Evolutionary conservation across 192 early-diverging fungal species (phyloP), one percentile per base, ranked within the genome.

Genomic region (Entophlyctis helioformis): DNA sequence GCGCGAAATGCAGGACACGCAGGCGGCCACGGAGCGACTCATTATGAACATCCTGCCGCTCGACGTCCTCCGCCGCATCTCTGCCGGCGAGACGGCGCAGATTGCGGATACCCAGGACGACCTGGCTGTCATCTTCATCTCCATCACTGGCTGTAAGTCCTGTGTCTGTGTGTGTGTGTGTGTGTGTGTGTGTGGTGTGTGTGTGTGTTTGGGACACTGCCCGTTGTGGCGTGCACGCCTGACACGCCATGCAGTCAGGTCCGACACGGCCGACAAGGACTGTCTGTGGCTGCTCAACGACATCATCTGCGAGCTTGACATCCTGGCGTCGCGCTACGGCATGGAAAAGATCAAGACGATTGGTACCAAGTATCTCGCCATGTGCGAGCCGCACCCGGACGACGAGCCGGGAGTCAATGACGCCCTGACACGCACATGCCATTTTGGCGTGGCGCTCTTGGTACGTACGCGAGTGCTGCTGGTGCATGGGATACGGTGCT

Each of bases 281-380:
- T 48, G 27, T 15, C 48, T 62, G 10, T 40, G 42, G 54, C 52
- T 59, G 21, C 39, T 62, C 28, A 62, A 62, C 38, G 60, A 58
- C 41, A 50, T 62, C 23, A 62, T 62, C 22, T 62, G 55, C 46
- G 60, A 62, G 38, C 59, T 62, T 27, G 60, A 62, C 43, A 56
- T 51, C 50, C 34, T 50, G 44, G 46, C 46, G 18, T 24, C 36
- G 10, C 28, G 42, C 7, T 29, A 40, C 12, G 50, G 42, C 18
- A 50, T 62, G 21, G 55, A 59, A 34, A 62, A 62, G 45, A 62
- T 62, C 22, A 62, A 62, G 33, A 62, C 60, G 16, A 62, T 62
- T 28, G 60, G 60, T 54, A 49, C 60, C 20, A 62, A 62, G 49
- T 62, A 62, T 42, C 32, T 62, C 50, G 60, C 55, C 19, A 57